Conservation (phyloP, 2,329 filamentous ascomycete genomes). For the Cryphonectria parasitica region DNA sequence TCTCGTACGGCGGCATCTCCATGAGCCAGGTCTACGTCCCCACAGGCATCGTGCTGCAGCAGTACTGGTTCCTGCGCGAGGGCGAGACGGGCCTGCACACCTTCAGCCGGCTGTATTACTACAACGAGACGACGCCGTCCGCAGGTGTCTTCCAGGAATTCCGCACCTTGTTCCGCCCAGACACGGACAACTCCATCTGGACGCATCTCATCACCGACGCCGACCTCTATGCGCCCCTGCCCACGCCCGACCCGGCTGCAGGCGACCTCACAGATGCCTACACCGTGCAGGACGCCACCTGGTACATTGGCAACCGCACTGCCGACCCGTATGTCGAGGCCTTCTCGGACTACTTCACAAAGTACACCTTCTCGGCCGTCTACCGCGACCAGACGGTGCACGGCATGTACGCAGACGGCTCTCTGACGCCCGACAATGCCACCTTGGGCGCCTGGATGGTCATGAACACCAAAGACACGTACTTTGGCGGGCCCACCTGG, state of each 20-base stretch:
- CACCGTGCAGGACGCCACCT: constrained; percentile 65
- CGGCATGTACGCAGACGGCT: constrained; percentile 49
- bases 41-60: constrained; percentile 63
- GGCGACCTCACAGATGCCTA: constrained; percentile 47
- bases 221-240: constrained; percentile 56
- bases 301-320: constrained; percentile 59
- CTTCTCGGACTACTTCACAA: constrained; percentile 66
- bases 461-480: constrained; percentile 67
- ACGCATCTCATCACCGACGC: constrained; percentile 65
- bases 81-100: constrained; percentile 66
- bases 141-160: constrained; percentile 64
- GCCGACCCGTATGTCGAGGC: constrained; percentile 59
- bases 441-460: constrained; percentile 66
- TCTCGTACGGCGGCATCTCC: constrained; percentile 59
- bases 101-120: constrained; percentile 63
- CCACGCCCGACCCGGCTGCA: constrained; percentile 41
- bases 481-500: constrained; percentile 64
- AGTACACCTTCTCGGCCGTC: constrained; percentile 64
- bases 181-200: constrained; percentile 62
- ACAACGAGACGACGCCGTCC: constrained; percentile 59
- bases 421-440: constrained; percentile 50
- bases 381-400: constrained; percentile 64
- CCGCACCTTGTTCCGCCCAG: constrained; percentile 64
- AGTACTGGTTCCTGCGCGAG: constrained; percentile 68
- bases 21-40: constrained; percentile 62